Evolutionary conservation across 106 monocot genomes (phyloP), one percentile per base, ranked within the genome.

Genomic region (Dendrobium nobile): DNA sequence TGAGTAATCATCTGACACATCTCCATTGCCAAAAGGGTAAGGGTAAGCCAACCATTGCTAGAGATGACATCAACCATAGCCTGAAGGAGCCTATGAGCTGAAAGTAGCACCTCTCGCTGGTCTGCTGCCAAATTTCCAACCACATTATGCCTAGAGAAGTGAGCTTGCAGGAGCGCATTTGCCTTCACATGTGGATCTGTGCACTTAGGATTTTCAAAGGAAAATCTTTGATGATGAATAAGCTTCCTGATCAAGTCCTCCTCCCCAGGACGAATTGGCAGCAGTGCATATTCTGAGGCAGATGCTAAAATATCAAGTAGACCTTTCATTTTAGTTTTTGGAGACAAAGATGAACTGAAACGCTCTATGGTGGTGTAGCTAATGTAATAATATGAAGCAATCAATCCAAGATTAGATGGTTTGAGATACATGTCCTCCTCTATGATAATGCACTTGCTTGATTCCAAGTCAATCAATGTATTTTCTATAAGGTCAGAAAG

Each of bases 1-100:
- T 99, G 99, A 17, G 99, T 99, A 41, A 99, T 92, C 99, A 99
- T 99, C 54, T 99, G 99, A 73, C 95, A 93, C 54, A 99, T 33
- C 67, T 99, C 99, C 99, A 99, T 99, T 18, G 95, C 89, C 9
- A 79, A 44, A 22, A 99, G 80, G 68, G 95, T 91, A 37, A 93
- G 88, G 73, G 24, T 87, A 11, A 95, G 87, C 95, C 95, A 99
- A 15, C 95, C 99, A 72, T 93, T 99, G 85, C 93, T 95, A 19
- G 99, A 95, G 56, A 99, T 93, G n/a, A 95, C 99, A 84, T 99
- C 99, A 48, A 99, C 93, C 95, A 95, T 90, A 19, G 99, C 92
- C 73, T 93, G 95, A 74, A 99, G 87, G 76, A 99, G 79, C 28
- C 95, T 86, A 58, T 94, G 92, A 31, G 99, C 92, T 73, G 93